Percentiles rank a stretch among this genome's conserved stretches.
phyloP scores from a whole-genome alignment of 345 rosid genomes.

The Draba incana region DNA sequence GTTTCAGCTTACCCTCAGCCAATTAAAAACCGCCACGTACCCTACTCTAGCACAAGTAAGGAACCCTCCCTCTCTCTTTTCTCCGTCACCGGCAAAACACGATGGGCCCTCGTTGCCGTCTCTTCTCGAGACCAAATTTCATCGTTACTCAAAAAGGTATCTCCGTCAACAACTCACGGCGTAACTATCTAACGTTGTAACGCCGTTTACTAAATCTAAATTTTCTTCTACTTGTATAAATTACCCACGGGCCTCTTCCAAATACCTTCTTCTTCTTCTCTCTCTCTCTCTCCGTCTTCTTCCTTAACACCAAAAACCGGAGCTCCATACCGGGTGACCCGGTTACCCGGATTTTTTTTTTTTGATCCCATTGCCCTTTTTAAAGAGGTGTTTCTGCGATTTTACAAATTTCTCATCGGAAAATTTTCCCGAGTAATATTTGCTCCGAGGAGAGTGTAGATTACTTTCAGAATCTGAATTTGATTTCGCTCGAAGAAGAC shows the following conservation, averaged over 20 bases:
- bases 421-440: too few relatives aligned
- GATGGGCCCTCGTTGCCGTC: constrained; percentile 43
- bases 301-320: constrained; percentile 9
- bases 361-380: too few relatives aligned
- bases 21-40: constrained; percentile 27
- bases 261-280: not conserved
- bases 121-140: constrained; percentile 43
- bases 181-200: constrained; percentile 14
- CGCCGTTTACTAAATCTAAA: constrained; percentile 20
- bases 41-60: constrained; percentile 41
- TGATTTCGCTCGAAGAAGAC: constrained; percentile 22
- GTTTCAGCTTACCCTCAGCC: not conserved
- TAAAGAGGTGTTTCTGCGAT: too few relatives aligned
- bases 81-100: constrained; percentile 44
- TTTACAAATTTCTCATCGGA: too few relatives aligned
- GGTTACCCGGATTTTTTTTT: constrained; percentile 3
- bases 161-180: constrained; percentile 43
- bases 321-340: constrained; percentile 33
- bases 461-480: not conserved
- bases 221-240: constrained; percentile 28
- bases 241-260: constrained; percentile 13
- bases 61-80: constrained; percentile 16
- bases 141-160: constrained; percentile 34
- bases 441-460: too few relatives aligned
- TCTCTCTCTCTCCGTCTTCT: constrained; percentile 31